phyloP scores from a whole-genome alignment of 257 asterid species.

The Leonotis leonurus region DNA sequence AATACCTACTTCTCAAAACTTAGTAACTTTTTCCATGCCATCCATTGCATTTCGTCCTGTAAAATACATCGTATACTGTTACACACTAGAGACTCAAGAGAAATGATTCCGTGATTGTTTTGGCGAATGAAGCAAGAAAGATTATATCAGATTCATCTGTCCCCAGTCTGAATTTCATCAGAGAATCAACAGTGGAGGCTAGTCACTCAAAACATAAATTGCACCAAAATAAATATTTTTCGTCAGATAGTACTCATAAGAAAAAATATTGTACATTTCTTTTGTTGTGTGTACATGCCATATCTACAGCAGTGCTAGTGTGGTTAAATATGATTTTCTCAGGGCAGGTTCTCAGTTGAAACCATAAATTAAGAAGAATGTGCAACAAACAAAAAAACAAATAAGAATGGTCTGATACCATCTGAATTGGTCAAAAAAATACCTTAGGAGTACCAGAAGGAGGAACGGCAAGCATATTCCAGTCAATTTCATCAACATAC shows the following conservation, averaged over 20 bases:
- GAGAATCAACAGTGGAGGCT: neutral
- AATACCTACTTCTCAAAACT: conserved; percentile 74
- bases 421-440: conserved; percentile 4
- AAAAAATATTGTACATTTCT: neutral
- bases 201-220: neutral
- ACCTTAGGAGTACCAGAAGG: conserved; percentile 91
- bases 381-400: neutral
- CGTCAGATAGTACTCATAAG: neutral
- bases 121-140: conserved; percentile 1
- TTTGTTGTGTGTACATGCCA: neutral
- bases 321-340: neutral
- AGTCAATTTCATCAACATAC: conserved; percentile 85
- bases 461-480: conserved; percentile 97
- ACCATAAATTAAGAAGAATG: neutral
- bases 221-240: neutral
- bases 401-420: neutral
- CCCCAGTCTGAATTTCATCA: neutral
- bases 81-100: neutral
- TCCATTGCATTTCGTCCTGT: conserved; percentile 95
- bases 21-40: conserved; percentile 78
- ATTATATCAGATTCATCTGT: neutral
- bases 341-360: neutral
- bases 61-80: conserved; percentile 12
- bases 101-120: neutral
- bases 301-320: neutral